Evolutionary conservation across 2,329 filamentous ascomycete genomes (phyloP).

Genomic region (Pseudocercospora crystallina): DNA sequence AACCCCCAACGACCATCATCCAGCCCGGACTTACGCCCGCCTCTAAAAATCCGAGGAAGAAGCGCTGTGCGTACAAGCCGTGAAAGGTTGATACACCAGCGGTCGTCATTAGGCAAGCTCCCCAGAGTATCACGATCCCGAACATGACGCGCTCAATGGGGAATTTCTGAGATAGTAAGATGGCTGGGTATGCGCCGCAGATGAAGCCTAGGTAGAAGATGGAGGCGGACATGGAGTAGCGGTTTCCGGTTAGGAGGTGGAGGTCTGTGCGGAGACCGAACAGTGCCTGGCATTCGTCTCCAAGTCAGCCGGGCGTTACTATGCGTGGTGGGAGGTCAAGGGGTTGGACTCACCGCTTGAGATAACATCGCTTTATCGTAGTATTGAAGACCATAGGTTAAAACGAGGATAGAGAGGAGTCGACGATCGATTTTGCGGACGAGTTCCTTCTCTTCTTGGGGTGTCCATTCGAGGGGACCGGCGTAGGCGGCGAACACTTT

Average conservation of each 20-base stretch:
- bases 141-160: slow-evolving; percentile 50
- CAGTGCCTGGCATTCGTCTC: slow-evolving; percentile 33
- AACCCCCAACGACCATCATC: slow-evolving; percentile 50
- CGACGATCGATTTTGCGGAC: slow-evolving; percentile 45
- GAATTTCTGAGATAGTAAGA: slow-evolving; percentile 45
- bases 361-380: slow-evolving; percentile 56
- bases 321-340: too few relatives aligned
- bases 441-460: slow-evolving; percentile 45
- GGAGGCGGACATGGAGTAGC: slow-evolving; percentile 46
- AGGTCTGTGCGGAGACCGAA: slow-evolving; percentile 46
- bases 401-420: slow-evolving; percentile 48
- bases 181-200: slow-evolving; percentile 48
- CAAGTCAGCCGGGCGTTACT: background rate
- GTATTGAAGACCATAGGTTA: slow-evolving; percentile 50
- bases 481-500: slow-evolving; percentile 10
- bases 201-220: slow-evolving; percentile 55
- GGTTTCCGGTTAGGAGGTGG: slow-evolving; percentile 41
- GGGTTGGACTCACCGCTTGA: slow-evolving; percentile 46
- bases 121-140: slow-evolving; percentile 40
- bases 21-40: slow-evolving; percentile 58
- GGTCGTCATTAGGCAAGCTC: slow-evolving; percentile 38
- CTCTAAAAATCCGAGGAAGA: slow-evolving; percentile 59
- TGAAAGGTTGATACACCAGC: slow-evolving; percentile 40
- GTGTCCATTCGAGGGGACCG: slow-evolving; percentile 38
- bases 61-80: slow-evolving; percentile 48